A percentile compares a stretch with the other conserved stretches of the same genome.
Evolutionary conservation across 306 rosid species (phyloP).

Genomic region (Cyclanthera cordifolia): DNA sequence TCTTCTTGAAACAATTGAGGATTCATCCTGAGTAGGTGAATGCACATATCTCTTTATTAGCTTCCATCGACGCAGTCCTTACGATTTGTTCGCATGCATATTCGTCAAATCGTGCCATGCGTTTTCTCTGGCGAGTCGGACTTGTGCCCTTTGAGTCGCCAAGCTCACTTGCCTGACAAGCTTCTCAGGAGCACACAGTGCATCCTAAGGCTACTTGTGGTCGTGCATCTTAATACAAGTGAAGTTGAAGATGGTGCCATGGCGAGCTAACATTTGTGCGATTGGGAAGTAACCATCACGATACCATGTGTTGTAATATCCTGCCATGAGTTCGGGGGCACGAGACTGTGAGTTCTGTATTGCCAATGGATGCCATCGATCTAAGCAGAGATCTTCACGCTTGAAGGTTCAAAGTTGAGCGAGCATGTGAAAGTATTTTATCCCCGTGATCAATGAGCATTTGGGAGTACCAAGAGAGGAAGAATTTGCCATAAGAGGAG

Average conservation of each 20-base stretch:
- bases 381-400: conserved; percentile 67
- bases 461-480: conserved; percentile 85
- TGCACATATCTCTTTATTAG: conserved; percentile 60
- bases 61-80: conserved; percentile 38
- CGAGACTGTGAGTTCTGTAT: conserved; percentile 80
- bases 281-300: conserved; percentile 77
- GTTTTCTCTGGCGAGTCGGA: conserved; percentile 77
- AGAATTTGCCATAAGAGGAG: conserved; percentile 61
- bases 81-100: conserved; percentile 60
- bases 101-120: conserved; percentile 67
- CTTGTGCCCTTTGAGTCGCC: conserved; percentile 53
- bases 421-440: conserved; percentile 56
- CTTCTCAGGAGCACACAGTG: conserved; percentile 77
- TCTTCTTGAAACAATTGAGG: conserved; percentile 55
- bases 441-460: conserved; percentile 76
- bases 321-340: conserved; percentile 96
- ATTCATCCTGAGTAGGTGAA: conserved; percentile 91
- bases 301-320: conserved; percentile 79
- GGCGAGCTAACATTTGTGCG: conserved; percentile 81
- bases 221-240: conserved; percentile 91
- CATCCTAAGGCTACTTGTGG: conserved; percentile 81
- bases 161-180: conserved; percentile 69
- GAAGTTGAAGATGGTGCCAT: conserved; percentile 77
- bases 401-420: conserved; percentile 36
- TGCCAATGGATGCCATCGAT: conserved; percentile 97